A percentile compares a stretch with the other conserved stretches of the same genome.
These are phyloP conservation scores for Pterulicium gracile DNA, from an alignment of 1,284 basidiomycete species.

Conservation along the genomic window DNA sequence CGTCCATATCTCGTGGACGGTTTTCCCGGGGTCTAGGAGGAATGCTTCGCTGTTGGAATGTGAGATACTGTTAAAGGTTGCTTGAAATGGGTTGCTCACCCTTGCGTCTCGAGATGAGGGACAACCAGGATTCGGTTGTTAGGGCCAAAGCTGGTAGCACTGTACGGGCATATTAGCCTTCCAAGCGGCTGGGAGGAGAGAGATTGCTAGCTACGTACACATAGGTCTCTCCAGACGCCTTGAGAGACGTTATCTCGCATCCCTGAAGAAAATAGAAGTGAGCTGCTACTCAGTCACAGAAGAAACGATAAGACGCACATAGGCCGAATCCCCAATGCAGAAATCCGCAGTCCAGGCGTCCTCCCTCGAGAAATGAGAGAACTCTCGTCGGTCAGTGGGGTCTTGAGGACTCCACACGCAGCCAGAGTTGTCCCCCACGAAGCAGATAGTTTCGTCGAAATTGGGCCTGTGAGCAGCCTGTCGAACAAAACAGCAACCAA, in stretches of 20 bases:
- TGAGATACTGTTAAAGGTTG: slow-evolving; percentile 1
- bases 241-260: slow-evolving; percentile 43
- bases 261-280: neutral
- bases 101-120: slow-evolving; percentile 26
- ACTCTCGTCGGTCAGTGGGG: neutral
- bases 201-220: slow-evolving; percentile 28
- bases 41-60: slow-evolving; percentile 20
- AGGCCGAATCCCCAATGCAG: neutral
- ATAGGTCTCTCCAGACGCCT: slow-evolving; percentile 31
- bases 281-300: no score
- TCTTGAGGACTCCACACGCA: slow-evolving; percentile 1
- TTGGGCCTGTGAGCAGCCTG: neutral
- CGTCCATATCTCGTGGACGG: slow-evolving; percentile 46
- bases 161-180: no score
- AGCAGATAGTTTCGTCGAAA: neutral
- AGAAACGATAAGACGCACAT: neutral
- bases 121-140: slow-evolving; percentile 31
- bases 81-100: slow-evolving; percentile 20
- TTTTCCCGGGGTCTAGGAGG: slow-evolving; percentile 21
- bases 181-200: no score
- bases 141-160: slow-evolving; percentile 43
- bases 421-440: neutral
- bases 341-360: slow-evolving; percentile 1
- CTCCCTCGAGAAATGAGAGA: neutral
- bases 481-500: slow-evolving; percentile 1